A percentile compares a stretch with the other conserved stretches of the same genome.
Conservation (phyloP, 2,329 filamentous ascomycete genomes). For the Aspergillus thermomutatus region DNA sequence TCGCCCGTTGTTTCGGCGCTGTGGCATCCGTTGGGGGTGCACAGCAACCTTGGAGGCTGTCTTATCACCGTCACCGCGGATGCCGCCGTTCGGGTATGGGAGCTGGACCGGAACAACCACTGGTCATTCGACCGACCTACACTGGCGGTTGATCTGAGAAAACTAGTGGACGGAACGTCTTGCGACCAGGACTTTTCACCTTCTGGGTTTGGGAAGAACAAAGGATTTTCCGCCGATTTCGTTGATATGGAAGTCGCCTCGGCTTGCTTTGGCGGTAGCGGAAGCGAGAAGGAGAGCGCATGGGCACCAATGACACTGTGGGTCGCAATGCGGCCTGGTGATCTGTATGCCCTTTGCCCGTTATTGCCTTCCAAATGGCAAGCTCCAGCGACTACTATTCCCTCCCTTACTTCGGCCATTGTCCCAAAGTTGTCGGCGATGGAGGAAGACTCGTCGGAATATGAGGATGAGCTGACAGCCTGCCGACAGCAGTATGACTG, state of each 20-base stretch:
- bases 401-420: constrained; percentile 78
- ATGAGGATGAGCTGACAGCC: constrained; percentile 45
- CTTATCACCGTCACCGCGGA: constrained; percentile 86
- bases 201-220: constrained; percentile 68
- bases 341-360: constrained; percentile 90
- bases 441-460: constrained; percentile 38
- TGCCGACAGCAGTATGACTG: constrained; percentile 58
- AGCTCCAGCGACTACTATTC: constrained; percentile 70
- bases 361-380: constrained; percentile 85
- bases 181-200: constrained; percentile 80
- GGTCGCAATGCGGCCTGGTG: constrained; percentile 91
- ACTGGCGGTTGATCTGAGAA: constrained; percentile 81
- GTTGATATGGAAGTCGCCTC: constrained; percentile 94
- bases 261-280: constrained; percentile 78
- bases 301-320: constrained; percentile 97
- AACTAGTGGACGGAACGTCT: constrained; percentile 78
- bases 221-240: constrained; percentile 80
- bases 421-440: constrained; percentile 62
- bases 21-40: constrained; percentile 87
- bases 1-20: constrained; percentile 74
- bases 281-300: constrained; percentile 56
- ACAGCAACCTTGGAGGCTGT: constrained; percentile 62
- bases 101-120: constrained; percentile 76
- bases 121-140: constrained; percentile 84
- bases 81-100: constrained; percentile 86